Conservation (phyloP, 2,329 filamentous ascomycete genomes). For the Phaeosphaeriaceae sp. region DNA sequence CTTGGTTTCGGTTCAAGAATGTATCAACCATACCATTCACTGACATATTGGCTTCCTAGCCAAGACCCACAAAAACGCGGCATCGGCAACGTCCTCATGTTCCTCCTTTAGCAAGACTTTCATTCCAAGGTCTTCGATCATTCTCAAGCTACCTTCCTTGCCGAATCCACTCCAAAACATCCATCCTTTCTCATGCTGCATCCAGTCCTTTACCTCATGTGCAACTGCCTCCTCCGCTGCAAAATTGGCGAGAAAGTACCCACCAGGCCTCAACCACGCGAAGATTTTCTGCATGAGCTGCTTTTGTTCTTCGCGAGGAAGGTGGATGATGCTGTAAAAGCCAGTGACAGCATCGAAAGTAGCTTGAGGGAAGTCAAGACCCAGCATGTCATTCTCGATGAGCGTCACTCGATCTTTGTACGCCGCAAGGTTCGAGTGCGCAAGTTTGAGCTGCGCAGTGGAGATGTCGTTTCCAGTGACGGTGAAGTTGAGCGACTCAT, state of each 20-base stretch:
- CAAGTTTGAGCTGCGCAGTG: constrained; percentile 47
- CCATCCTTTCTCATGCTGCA: constrained; percentile 41
- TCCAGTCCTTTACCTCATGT: constrained; percentile 35
- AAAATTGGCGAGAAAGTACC: constrained; percentile 53
- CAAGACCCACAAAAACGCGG: constrained; percentile 41
- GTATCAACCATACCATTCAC: too few species aligned
- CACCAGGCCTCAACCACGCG: constrained; percentile 61
- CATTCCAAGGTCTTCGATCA: constrained; percentile 39
- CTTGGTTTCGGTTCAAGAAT: too few species aligned
- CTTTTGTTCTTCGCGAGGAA: constrained; percentile 60
- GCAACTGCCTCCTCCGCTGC: constrained; percentile 33
- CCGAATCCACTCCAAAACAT: constrained; percentile 54
- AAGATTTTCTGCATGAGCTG: constrained; percentile 54
- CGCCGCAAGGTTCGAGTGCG: constrained; percentile 23
- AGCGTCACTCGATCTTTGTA: constrained; percentile 25
- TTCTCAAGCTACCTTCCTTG: constrained; percentile 36
- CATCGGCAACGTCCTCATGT: constrained; percentile 26
- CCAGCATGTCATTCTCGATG: constrained; percentile 53
- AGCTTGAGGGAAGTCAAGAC: constrained; percentile 39
- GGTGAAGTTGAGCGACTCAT: constrained; percentile 19
- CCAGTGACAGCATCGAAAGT: constrained; percentile 59
- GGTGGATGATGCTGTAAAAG: constrained; percentile 64
- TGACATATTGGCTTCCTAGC: constrained; percentile 24
- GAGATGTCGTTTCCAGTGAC: constrained; percentile 56
- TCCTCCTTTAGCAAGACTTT: constrained; percentile 32